Conservation (phyloP, 2,329 filamentous ascomycete genomes). For the Ceratocystis cubensis region DNA sequence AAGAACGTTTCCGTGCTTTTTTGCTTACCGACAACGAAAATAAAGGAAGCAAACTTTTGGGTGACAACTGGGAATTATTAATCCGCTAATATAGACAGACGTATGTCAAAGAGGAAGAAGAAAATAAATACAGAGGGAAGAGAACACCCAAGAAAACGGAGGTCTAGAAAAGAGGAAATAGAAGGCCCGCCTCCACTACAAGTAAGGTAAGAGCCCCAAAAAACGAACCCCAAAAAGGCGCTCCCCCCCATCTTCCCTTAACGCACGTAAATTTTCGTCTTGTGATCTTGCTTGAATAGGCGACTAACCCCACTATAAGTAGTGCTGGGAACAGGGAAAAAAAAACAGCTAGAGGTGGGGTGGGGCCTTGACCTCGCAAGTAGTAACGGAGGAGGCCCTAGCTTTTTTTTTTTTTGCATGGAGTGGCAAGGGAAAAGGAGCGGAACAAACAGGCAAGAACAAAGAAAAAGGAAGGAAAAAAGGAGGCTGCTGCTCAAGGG, state of each 20-base stretch:
- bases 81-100: conserved; percentile 1
- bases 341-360: neutral
- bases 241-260: too few species aligned
- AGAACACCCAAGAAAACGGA: conserved; percentile 3
- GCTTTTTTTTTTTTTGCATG: neutral
- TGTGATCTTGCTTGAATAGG: too few species aligned
- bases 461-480: neutral
- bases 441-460: neutral
- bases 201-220: neutral
- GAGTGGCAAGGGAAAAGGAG: neutral
- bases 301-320: too few species aligned
- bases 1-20: neutral
- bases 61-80: conserved; percentile 16
- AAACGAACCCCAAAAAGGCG: too few species aligned
- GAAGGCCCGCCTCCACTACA: neutral
- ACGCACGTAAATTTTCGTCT: too few species aligned
- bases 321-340: too few species aligned
- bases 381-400: neutral
- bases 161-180: neutral
- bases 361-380: neutral
- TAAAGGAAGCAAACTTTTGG: conserved; percentile 13
- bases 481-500: neutral
- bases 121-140: conserved; percentile 14
- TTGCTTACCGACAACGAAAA: neutral
- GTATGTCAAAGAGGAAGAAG: conserved; percentile 10